phyloP scores from a whole-genome alignment of 2,329 filamentous ascomycete species.

The Talaromyces piceae region DNA sequence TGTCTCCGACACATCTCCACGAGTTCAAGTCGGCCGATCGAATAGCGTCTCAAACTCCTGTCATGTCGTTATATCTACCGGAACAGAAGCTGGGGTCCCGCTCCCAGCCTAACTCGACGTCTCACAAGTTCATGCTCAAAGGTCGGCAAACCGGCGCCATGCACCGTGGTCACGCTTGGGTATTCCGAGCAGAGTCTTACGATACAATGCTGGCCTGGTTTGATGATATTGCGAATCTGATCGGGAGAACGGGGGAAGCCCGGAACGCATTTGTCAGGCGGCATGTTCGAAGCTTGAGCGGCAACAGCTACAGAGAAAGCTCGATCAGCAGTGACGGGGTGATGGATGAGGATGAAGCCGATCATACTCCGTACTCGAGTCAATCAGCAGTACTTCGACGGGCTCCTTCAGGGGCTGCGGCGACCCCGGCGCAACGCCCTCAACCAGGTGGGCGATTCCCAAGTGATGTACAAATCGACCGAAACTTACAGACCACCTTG shows the following conservation, averaged over 20 bases:
- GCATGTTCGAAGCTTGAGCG: conserved; percentile 71
- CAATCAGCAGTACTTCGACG: conserved; percentile 37
- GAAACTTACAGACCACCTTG: conserved; percentile 71
- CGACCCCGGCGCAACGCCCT: conserved; percentile 55
- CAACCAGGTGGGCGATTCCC: conserved; percentile 95
- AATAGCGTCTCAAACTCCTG: conserved; percentile 67
- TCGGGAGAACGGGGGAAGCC: conserved; percentile 81
- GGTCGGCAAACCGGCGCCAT: conserved; percentile 87
- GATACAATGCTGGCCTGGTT: conserved; percentile 98
- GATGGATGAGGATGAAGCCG: conserved; percentile 66
- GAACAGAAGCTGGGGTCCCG: conserved; percentile 95
- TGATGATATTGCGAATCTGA: conserved; percentile 83
- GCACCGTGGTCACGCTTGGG: conserved; percentile 70
- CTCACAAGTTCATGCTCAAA: conserved; percentile 97
- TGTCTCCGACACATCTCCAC: conserved; percentile 93
- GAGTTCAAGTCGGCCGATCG: conserved; percentile 99
- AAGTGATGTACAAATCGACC: conserved; percentile 82
- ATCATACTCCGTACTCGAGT: conserved; percentile 58
- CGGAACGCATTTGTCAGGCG: conserved; percentile 78
- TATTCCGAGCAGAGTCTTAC: conserved; percentile 61
- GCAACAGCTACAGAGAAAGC: conserved; percentile 48
- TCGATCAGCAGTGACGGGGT: conserved; percentile 68
- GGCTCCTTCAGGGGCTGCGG: conserved; percentile 29
- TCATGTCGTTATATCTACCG: conserved; percentile 92
- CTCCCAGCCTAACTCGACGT: conserved; percentile 71